Percentiles rank a stretch among this genome's conserved stretches.
These are phyloP conservation scores for Eucalyptus victrix DNA, from an alignment of 345 rosid genomes.

Conservation along the genomic window DNA sequence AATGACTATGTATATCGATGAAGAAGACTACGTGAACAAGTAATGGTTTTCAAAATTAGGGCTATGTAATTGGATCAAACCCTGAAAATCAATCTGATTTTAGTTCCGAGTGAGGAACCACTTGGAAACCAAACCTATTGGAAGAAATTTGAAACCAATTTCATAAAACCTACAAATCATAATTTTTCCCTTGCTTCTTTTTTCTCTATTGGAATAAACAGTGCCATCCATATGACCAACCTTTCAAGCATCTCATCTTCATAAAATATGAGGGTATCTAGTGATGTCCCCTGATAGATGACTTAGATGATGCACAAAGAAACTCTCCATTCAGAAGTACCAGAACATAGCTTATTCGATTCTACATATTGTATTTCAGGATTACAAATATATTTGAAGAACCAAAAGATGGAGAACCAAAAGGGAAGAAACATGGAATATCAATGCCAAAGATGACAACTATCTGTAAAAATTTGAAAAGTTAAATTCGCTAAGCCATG, in stretches of 20 bases:
- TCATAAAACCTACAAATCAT: no score
- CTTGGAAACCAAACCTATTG: no score
- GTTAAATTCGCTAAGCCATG: neutral
- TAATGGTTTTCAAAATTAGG: no score
- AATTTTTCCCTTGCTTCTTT: no score
- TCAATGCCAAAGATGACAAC: neutral
- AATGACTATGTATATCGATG: neutral
- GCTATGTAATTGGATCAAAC: no score
- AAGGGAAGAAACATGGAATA: neutral
- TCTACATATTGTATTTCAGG: neutral
- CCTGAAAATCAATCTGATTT: no score
- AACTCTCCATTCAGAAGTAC: neutral
- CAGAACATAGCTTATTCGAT: neutral
- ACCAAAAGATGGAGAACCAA: neutral
- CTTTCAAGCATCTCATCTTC: neutral
- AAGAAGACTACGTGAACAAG: neutral
- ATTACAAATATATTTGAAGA: neutral
- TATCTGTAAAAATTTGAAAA: neutral
- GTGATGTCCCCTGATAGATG: neutral
- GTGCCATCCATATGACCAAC: neutral
- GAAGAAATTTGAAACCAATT: no score
- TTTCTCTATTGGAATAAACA: neutral
- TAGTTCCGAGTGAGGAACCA: no score
- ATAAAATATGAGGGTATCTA: neutral
- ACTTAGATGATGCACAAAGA: neutral